A percentile compares a stretch with the other conserved stretches of the same genome.
These are phyloP conservation scores for Posidonia oceanica DNA, from an alignment of 116 monocot species.

Conservation along the genomic window DNA sequence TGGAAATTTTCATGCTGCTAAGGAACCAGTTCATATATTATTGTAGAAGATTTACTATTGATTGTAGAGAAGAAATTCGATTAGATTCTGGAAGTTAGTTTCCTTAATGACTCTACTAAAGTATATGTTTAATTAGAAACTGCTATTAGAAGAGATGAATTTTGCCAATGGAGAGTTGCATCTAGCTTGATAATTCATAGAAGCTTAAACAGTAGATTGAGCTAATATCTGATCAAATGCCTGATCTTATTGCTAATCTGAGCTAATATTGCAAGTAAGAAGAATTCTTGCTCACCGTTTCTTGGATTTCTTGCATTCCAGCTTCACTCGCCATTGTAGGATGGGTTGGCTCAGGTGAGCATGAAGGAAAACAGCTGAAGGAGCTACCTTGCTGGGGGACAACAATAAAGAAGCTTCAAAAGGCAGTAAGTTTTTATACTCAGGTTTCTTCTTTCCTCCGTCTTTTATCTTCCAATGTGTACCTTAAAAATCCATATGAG, in stretches of 20 bases:
- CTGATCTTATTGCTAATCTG: neutral
- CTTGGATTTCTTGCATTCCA: neutral
- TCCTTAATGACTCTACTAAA: too few relatives aligned
- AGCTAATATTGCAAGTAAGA: neutral
- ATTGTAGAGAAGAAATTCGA: too few relatives aligned
- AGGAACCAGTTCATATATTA: too few relatives aligned
- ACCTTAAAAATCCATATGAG: conserved; percentile 1
- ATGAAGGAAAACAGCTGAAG: neutral
- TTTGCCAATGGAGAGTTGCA: too few relatives aligned
- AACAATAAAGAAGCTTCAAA: neutral
- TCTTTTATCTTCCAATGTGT: neutral
- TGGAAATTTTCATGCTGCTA: too few relatives aligned
- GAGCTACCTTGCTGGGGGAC: neutral
- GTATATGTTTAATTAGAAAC: too few relatives aligned
- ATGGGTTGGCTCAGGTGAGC: neutral
- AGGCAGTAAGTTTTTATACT: neutral
- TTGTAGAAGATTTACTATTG: too few relatives aligned
- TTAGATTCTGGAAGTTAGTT: too few relatives aligned
- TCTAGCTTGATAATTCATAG: too few relatives aligned
- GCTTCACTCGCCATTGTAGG: neutral
- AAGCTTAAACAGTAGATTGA: too few relatives aligned
- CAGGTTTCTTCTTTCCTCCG: neutral
- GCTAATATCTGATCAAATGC: too few relatives aligned
- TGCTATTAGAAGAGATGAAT: too few relatives aligned
- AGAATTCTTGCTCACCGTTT: conserved; percentile 1